Conservation (phyloP, 495 filamentous ascomycete genomes). For the Neurospora sp. region DNA sequence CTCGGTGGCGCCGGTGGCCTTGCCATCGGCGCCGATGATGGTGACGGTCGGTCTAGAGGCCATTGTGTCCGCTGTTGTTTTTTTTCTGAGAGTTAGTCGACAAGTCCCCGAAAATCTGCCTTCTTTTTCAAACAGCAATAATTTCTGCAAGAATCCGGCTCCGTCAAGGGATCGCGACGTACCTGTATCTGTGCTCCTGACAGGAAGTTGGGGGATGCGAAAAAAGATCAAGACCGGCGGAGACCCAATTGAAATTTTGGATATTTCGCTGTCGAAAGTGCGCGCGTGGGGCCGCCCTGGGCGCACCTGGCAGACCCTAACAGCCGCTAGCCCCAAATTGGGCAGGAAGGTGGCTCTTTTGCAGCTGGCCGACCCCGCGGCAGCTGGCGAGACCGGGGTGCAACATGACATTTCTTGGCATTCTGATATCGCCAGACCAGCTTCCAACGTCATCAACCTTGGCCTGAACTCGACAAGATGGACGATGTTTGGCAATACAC, state of each 20-base stretch:
- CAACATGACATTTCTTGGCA: neutral
- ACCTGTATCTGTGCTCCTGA: constrained; percentile 12
- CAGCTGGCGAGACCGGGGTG: neutral
- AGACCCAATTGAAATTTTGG: constrained; percentile 27
- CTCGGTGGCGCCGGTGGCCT: constrained; percentile 73
- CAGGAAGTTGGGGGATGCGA: constrained; percentile 17
- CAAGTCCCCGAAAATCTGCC: neutral
- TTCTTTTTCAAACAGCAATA: neutral
- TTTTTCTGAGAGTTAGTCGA: constrained; percentile 3
- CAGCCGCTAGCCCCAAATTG: constrained; percentile 14
- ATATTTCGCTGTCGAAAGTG: constrained; percentile 18
- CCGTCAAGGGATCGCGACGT: neutral
- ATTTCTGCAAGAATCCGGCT: neutral
- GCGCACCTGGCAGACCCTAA: constrained; percentile 18
- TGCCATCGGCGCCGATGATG: constrained; percentile 87
- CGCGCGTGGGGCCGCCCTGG: constrained; percentile 18
- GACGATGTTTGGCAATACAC: neutral
- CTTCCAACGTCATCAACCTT: neutral
- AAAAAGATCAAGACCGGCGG: constrained; percentile 19
- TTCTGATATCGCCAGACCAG: neutral
- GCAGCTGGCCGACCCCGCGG: constrained; percentile 7
- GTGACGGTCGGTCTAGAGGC: constrained; percentile 90
- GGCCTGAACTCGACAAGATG: neutral
- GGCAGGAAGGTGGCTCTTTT: neutral
- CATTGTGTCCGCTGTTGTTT: constrained; percentile 49